Conservation (phyloP, 1,284 basidiomycete species). For the Ustilago bromivora region DNA sequence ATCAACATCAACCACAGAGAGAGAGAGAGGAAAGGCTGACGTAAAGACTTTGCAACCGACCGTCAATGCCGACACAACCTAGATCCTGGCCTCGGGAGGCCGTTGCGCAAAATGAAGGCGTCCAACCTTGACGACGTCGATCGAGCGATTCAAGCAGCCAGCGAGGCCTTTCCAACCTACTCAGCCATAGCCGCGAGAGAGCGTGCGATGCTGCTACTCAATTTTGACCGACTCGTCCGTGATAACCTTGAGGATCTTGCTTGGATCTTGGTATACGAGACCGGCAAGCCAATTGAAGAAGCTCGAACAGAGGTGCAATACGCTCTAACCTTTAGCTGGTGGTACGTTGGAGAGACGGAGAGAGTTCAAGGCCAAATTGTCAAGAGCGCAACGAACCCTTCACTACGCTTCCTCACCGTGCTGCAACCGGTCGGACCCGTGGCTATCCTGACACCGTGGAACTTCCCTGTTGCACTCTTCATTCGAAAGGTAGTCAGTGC, state of each 20-base stretch:
- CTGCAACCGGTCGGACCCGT: slow-evolving; percentile 87
- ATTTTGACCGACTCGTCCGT: slow-evolving; percentile 57
- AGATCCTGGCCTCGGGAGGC: slow-evolving; percentile 41
- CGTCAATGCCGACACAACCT: neutral
- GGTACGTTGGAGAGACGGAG: slow-evolving; percentile 61
- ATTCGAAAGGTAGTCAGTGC: slow-evolving; percentile 90
- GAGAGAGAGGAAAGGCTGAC: neutral
- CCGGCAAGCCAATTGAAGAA: slow-evolving; percentile 65
- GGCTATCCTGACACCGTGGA: slow-evolving; percentile 70
- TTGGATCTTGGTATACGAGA: slow-evolving; percentile 67
- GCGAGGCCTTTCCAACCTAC: slow-evolving; percentile 57
- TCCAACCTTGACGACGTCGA: slow-evolving; percentile 61
- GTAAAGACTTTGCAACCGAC: neutral
- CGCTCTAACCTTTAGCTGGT: slow-evolving; percentile 66
- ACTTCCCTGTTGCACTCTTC: slow-evolving; percentile 73
- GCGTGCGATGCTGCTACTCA: slow-evolving; percentile 59
- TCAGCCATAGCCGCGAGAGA: slow-evolving; percentile 57
- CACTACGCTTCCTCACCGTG: slow-evolving; percentile 82
- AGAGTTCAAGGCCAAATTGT: slow-evolving; percentile 78
- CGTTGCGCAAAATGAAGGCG: slow-evolving; percentile 34
- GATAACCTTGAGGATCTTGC: slow-evolving; percentile 66
- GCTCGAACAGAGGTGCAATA: slow-evolving; percentile 65
- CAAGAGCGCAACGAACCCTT: slow-evolving; percentile 78
- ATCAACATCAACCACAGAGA: no score
- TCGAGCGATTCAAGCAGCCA: slow-evolving; percentile 63